Base-by-base conservation (phyloP, 2,329 filamentous ascomycete genomes). In the Thielaviopsis populi region DNA sequence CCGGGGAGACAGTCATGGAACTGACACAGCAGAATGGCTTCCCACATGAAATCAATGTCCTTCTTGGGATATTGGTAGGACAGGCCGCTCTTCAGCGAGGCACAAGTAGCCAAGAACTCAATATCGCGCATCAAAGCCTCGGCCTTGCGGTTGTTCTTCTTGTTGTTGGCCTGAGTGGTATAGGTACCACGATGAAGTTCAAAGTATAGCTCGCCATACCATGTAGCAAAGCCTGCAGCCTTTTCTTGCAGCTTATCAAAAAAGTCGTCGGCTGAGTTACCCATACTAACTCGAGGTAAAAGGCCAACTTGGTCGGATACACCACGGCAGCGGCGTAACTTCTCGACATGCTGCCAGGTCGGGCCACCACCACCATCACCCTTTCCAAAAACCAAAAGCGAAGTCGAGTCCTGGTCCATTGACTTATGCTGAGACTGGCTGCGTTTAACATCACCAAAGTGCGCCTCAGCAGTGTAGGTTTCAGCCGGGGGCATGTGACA, bases 121-220 rank as follows among this genome's bases (percentile, higher is more conserved):
- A 97, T 80, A 68, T 96, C 89, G 58, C 91, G 87, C 62, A 99
- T 80, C 75, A 96, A 74, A 62, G 88, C 84, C 74, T 99, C 94
- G 0, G 89, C 81, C 71, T 86, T 87, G 63, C 94, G 83, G 73
- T 97, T 99, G 77, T 95, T 92, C 69, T 84, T 84, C 77, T 99
- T 99, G 78, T 96, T 99, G 76, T 96, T 96, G 66, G 91, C 88
- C 73, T 97, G 92, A 0, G 92, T 96, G 2, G 94, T 99, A 75
- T 97, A 97, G 13, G 92, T 97, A 62, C 94, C 94, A 66, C 94
- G 88, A 73, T 99, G 94, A 59, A 99, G 82, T 75, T 99, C 94
- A 73, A 99, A 96, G 76, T 99, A 99, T 8, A 99, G 81, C 76
- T 99, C 94, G 50, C 94, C 94, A 72, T 96, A 96, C 94, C 94